phyloP scores from a whole-genome alignment of 148 eudicot genomes.

The Dianthus caryophyllus region DNA sequence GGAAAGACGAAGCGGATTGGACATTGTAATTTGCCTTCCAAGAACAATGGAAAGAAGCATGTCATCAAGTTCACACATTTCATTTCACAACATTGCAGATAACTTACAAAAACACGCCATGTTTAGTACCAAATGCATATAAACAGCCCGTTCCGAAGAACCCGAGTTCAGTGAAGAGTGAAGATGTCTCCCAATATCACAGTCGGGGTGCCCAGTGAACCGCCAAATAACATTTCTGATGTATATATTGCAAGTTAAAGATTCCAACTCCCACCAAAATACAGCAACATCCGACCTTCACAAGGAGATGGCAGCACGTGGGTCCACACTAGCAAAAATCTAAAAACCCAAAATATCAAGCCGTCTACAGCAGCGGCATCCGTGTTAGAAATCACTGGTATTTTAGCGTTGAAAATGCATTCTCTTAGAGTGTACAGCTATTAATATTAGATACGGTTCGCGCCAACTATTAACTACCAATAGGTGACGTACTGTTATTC shows the following conservation, averaged over 20 bases:
- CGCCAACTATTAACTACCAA: too few species aligned
- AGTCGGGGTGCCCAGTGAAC: background rate
- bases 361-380: background rate
- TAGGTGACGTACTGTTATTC: background rate
- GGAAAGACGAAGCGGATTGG: background rate
- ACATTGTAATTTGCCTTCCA: background rate
- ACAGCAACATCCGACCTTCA: background rate
- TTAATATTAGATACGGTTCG: background rate
- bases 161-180: background rate
- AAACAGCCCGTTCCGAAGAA: background rate
- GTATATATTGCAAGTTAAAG: background rate
- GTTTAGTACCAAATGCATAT: background rate
- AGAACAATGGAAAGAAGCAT: background rate
- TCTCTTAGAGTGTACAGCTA: background rate
- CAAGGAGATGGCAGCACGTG: background rate
- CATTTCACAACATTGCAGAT: conserved; percentile 8
- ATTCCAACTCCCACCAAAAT: background rate
- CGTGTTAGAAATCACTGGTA: background rate
- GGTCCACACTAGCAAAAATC: background rate
- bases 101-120: background rate
- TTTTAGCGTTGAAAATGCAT: background rate
- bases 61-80: background rate
- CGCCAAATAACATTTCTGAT: background rate
- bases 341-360: background rate
- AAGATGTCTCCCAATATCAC: background rate